These are phyloP conservation scores for Solanum medicagineum DNA, from an alignment of 257 asterid species.

Conservation along the genomic window DNA sequence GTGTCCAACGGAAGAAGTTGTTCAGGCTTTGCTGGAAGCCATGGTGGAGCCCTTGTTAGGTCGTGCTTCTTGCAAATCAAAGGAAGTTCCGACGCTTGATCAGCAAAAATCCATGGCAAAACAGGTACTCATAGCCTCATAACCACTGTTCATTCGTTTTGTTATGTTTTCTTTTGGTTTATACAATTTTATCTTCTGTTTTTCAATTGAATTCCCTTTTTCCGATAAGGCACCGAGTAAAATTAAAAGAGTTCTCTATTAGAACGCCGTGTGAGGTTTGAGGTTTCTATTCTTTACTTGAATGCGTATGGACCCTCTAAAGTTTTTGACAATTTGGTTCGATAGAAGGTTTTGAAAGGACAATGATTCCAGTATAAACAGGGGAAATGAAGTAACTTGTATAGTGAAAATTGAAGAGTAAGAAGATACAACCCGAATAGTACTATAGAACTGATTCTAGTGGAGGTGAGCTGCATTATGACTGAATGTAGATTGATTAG, in stretches of 20 bases:
- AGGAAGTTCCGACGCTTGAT: neutral
- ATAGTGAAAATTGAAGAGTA: neutral
- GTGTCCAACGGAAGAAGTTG: neutral
- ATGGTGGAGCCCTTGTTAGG: constrained; percentile 4
- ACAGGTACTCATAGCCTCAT: neutral
- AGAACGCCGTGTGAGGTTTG: neutral
- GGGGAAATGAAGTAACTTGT: neutral
- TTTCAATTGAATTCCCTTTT: neutral
- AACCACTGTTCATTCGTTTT: neutral
- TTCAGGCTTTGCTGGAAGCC: constrained; percentile 1
- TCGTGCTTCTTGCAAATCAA: neutral
- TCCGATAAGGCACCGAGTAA: neutral
- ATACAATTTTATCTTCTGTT: neutral
- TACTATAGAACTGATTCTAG: neutral
- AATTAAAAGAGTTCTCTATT: neutral
- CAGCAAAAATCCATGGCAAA: constrained; percentile 6
- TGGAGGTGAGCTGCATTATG: neutral
- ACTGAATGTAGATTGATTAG: neutral
- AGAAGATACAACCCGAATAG: neutral
- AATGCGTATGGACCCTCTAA: neutral
- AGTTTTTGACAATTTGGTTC: neutral
- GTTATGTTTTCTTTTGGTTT: neutral
- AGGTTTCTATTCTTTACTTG: neutral
- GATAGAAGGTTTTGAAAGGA: neutral
- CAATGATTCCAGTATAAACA: neutral